Base-by-base conservation (phyloP, 2,329 filamentous ascomycete species). In the Fusarium udum region DNA sequence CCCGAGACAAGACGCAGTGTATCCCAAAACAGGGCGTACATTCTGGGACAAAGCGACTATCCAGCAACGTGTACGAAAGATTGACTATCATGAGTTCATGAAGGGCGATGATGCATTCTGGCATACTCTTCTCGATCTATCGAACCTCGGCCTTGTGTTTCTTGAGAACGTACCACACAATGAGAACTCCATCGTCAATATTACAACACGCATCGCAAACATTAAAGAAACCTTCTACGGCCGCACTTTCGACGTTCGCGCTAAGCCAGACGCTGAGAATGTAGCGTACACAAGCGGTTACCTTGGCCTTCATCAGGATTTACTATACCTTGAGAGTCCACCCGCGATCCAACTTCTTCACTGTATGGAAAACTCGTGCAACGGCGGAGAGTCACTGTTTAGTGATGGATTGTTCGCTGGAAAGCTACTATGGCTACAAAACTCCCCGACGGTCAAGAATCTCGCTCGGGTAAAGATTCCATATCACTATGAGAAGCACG, bases 201-300 rank as follows among this genome's bases (percentile, higher is more conserved):
- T 98, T 65, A 92, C 91, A 5, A 85, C 86, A 8, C 89, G 91
- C 58, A 93, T 98, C 67, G 95, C 95, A 3, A 89, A 89, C 39
- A 84, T 98, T 32, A 92, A 94, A 78, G 91, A 94, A 76, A 96
- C 95, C 13, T 96, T 98, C 79, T 98, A 98, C 81, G 96, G 96
- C 46, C 86, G 88, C 75, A 97, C 94, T 0, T 98, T 95, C 91
- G 93, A 98, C 81, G 95, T 98, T 18, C 89, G 91, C 61, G 94
- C 92, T 7, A 92, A 97, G 60, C 76, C 92, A 4, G 82, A 93
- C 62, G 94, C 95, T 31, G 95, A 95, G 79, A 98, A 98, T 80
- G 93, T 98, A 8, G 95, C 96, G 15, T 95, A 98, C 83, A 98
- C 95, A 2, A 92, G 89, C 78, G 88, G 92, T 55, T 92, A 91